Evolutionary conservation across 2,329 filamentous ascomycete species (phyloP), one percentile per base, ranked within the genome.

Genomic region (Aspergillus unguis): DNA sequence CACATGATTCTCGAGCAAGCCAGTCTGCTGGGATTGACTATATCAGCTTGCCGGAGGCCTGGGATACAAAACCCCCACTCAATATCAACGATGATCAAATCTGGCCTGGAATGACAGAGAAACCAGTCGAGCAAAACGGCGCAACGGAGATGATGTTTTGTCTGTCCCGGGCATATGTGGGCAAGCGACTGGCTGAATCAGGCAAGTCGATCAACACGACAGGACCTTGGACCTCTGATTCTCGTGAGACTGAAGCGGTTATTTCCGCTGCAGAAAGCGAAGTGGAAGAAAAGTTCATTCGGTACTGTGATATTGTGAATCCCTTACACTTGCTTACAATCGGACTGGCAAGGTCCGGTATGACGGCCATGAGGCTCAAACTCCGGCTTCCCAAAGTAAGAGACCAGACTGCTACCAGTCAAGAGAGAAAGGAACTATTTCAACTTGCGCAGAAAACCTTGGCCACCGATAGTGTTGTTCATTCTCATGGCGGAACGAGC

Each of bases 71-170:
- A 31, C 58, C 31, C 11, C 80, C 53, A 81, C 85, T 62, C 3
- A 67, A 66, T 36, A 55, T 66, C 10, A 62, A 66, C 25, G 64
- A 67, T 43, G 69, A 67, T 48, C 71, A 75, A 27, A 61, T 76
- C 1, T 69, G 63, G 45, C 66, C 66, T 1, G 67, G 63, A 10
- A 77, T 76, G 74, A 69, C 63, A 33, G 67, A 73, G 6, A 55
- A 62, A 1, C 75, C 76, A 0, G 54, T 56, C 4, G 73, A 75
- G 48, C 68, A 71, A 23, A 62, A 63, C 2, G 72, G 76, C 1
- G 60, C 70, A 1, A 74, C 75, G 0, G 75, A 79, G 44, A 78
- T 78, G 76, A 58, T 68, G 0, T 71, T 66, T 44, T 69, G 64
- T 27, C 52, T 69, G 2, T 52, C 64, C 4, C 53, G 62, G 11